A percentile compares a stretch with the other conserved stretches of the same genome.
Conservation (phyloP, 306 rosid genomes). For the Rosa rugosa region DNA sequence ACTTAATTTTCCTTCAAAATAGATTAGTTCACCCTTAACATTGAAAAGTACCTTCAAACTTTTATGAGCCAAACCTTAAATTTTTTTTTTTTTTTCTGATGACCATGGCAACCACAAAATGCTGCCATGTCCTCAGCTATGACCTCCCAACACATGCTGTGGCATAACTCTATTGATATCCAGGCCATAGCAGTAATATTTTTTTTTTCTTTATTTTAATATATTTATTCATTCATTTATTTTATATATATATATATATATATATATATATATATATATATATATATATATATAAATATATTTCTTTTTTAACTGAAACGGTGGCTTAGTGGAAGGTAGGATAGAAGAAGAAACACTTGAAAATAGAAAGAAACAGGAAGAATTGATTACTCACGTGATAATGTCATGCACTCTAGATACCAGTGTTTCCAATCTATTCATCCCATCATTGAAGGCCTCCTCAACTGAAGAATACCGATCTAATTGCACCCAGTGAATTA, state of each 20-base stretch:
- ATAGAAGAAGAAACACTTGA: background rate
- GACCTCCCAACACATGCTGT: background rate
- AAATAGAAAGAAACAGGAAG: constrained; percentile 11
- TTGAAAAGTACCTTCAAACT: background rate
- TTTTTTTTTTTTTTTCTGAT: background rate
- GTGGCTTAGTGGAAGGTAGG: background rate
- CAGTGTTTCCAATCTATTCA: constrained; percentile 50
- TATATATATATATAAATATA: too few relatives aligned
- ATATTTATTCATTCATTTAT: background rate
- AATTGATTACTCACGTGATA: constrained; percentile 57
- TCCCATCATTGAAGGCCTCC: constrained; percentile 73
- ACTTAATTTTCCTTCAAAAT: background rate
- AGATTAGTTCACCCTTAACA: background rate
- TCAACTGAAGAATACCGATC: constrained; percentile 72
- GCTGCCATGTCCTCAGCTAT: background rate
- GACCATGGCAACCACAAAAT: background rate
- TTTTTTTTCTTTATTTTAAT: background rate
- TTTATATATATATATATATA: too few relatives aligned
- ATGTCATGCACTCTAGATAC: constrained; percentile 82
- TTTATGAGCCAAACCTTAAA: background rate
- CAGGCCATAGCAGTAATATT: background rate
- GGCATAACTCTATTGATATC: background rate
- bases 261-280: too few relatives aligned
- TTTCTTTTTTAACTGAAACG: background rate
- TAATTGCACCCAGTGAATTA: constrained; percentile 85